These are phyloP conservation scores for Tetramitus jugosus DNA, from an alignment of 208 protist species.

Conservation along the genomic window DNA sequence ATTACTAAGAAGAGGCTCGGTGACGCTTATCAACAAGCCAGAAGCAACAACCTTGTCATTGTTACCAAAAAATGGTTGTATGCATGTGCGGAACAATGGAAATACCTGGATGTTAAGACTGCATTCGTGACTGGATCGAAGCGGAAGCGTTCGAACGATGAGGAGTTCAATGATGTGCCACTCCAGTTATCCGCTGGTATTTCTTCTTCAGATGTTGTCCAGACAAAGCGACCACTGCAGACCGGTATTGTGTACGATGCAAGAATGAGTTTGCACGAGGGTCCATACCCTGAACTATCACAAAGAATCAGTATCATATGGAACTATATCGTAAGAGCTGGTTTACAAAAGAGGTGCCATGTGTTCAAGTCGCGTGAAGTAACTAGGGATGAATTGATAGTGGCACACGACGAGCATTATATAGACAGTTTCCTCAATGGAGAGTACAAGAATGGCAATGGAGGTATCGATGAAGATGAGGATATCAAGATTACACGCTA, in stretches of 20 bases:
- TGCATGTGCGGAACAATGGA: too few relatives aligned
- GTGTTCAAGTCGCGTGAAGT: conserved; percentile 8
- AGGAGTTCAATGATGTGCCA: too few relatives aligned
- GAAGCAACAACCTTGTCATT: too few relatives aligned
- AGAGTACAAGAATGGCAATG: neutral
- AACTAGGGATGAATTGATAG: neutral
- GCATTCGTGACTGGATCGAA: too few relatives aligned
- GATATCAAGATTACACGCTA: neutral
- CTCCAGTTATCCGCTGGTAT: too few relatives aligned
- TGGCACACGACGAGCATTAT: neutral
- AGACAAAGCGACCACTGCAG: neutral
- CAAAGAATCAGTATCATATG: neutral
- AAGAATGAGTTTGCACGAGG: conserved; percentile 17
- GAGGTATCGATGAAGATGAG: neutral
- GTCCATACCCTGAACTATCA: neutral
- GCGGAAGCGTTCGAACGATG: too few relatives aligned
- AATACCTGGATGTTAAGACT: too few relatives aligned
- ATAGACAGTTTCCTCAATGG: neutral
- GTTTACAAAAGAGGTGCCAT: neutral
- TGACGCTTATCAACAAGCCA: too few relatives aligned
- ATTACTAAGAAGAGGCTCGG: too few relatives aligned
- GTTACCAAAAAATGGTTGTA: too few relatives aligned
- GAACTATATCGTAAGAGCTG: neutral
- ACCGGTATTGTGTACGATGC: conserved; percentile 7
- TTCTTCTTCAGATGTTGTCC: too few relatives aligned